Percentiles rank a stretch among this genome's conserved stretches.
phyloP scores from a whole-genome alignment of 2,329 filamentous ascomycete genomes.

The Colletotrichum echinochloae region DNA sequence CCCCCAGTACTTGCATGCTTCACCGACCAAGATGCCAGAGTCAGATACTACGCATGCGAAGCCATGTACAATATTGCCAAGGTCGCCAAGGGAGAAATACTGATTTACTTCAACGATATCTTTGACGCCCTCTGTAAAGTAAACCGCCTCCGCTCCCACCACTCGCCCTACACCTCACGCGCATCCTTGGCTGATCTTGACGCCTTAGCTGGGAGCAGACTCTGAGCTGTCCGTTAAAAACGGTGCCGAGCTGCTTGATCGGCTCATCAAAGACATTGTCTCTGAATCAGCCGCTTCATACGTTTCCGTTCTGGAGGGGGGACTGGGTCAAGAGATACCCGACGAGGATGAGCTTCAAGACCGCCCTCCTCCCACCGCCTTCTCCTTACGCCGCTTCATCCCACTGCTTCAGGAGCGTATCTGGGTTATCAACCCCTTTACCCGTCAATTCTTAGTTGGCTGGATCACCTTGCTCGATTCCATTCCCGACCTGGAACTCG shows the following conservation, averaged over 20 bases:
- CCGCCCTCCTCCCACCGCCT: constrained; percentile 79
- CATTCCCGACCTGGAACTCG: constrained; percentile 95
- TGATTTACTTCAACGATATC: constrained; percentile 98
- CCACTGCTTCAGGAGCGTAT: constrained; percentile 94
- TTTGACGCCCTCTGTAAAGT: constrained; percentile 98
- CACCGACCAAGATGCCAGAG: constrained; percentile 95
- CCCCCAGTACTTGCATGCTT: constrained; percentile 98
- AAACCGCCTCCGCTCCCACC: constrained; percentile 39
- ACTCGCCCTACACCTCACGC: neutral
- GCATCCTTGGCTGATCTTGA: constrained; percentile 18
- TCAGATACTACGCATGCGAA: constrained; percentile 98
- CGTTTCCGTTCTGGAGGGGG: constrained; percentile 83
- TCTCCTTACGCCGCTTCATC: constrained; percentile 91
- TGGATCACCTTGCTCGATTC: constrained; percentile 97
- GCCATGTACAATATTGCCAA: constrained; percentile 99
- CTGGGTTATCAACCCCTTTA: constrained; percentile 93
- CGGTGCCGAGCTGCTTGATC: constrained; percentile 93
- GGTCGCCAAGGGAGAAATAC: constrained; percentile 96
- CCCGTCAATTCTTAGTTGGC: constrained; percentile 91
- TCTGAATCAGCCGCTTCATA: constrained; percentile 96
- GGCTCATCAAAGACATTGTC: constrained; percentile 95
- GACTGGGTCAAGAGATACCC: constrained; percentile 57
- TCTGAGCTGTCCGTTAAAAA: constrained; percentile 98
- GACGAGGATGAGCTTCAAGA: constrained; percentile 51
- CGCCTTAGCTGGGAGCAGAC: constrained; percentile 85